phyloP scores from a whole-genome alignment of 1,139 yeast species.

The Eremothecium gossypii region DNA sequence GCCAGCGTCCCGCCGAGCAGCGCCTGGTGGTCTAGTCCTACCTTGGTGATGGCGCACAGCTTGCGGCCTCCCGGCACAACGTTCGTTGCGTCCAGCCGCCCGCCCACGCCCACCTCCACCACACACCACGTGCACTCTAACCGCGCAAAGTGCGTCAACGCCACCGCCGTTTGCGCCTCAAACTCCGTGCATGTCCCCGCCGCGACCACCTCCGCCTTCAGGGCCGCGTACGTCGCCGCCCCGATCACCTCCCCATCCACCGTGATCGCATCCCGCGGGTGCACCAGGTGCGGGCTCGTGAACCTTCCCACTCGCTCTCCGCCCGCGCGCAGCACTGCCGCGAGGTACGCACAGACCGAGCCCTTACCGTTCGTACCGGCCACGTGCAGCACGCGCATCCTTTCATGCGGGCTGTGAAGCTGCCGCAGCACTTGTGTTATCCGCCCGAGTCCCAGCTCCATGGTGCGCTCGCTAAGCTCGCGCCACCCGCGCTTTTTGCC shows the following conservation, averaged over 20 bases:
- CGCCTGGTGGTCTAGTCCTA: conserved; percentile 75
- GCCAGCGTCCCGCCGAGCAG: conserved; percentile 57
- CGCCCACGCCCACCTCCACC: conserved; percentile 88
- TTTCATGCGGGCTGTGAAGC: conserved; percentile 61
- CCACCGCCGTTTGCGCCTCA: conserved; percentile 75
- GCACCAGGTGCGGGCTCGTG: conserved; percentile 76
- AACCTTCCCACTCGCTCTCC: conserved; percentile 55
- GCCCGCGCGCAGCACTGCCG: conserved; percentile 46
- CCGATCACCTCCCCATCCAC: conserved; percentile 54
- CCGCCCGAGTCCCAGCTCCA: no score
- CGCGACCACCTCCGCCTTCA: conserved; percentile 35
- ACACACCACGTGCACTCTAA: conserved; percentile 61
- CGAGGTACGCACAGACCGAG: conserved; percentile 70
- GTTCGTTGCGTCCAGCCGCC: conserved; percentile 81
- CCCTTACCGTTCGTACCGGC: conserved; percentile 98
- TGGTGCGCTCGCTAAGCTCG: no score
- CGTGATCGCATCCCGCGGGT: conserved; percentile 65
- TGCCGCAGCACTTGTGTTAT: conserved; percentile 15
- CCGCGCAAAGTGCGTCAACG: conserved; percentile 60
- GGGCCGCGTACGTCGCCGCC: conserved; percentile 36
- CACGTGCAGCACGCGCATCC: conserved; percentile 61
- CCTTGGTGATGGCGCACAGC: conserved; percentile 68
- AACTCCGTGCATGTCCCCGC: conserved; percentile 59
- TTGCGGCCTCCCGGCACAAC: conserved; percentile 38
- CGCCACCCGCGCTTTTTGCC: no score